Evolutionary conservation across 768 basidiomycete genomes (phyloP), one percentile per base, ranked within the genome.

Genomic region (Cystofilobasidium macerans): DNA sequence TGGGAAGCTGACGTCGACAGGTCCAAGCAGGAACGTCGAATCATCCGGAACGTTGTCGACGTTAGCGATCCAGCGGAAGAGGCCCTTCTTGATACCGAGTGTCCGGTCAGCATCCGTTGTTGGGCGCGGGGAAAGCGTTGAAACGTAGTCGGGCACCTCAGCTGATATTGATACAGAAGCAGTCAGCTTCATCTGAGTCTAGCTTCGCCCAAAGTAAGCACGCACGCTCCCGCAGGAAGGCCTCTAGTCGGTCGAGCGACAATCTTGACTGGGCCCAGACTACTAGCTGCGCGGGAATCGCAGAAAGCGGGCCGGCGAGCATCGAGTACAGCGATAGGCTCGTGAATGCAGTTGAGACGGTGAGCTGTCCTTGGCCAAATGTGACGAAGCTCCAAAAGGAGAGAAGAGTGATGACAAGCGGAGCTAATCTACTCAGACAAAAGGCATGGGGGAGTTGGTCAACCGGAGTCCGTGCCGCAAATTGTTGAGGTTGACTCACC

Each of bases 1-100:
- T 0, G 86, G 85, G 69, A 89, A 87, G 3, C 62, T 71, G 54
- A 87, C 70, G 68, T 83, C 75, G 62, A 87, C 72, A 36, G 84
- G 81, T 2, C 82, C 81, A 43, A 88, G 78, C 67, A 78, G 75
- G 69, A 86, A 87, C 6, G 33, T 24, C n/a, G 22, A 13, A 9
- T 66, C 65, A 12, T 60, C 58, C 58, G 11, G 22, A 18, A 40
- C 35, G 12, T 48, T 28, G 22, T 16, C 28, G 12, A 22, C 14
- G 32, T 56, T n/a, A 14, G 26, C 20, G 33, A 61, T 38, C 58
- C 57, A 66, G 14, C 54, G 33, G 58, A 66, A 66, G 2, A n/a
- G 13, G 20, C 45, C 65, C 4, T 58, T 47, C 24, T 61, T 48
- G 43, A 66, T 51, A 22, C 28, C 57, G 22, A 64, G 42, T 14